Evolutionary conservation across 2,329 filamentous ascomycete species (phyloP).

Genomic region (Aureobasidium sp.): DNA sequence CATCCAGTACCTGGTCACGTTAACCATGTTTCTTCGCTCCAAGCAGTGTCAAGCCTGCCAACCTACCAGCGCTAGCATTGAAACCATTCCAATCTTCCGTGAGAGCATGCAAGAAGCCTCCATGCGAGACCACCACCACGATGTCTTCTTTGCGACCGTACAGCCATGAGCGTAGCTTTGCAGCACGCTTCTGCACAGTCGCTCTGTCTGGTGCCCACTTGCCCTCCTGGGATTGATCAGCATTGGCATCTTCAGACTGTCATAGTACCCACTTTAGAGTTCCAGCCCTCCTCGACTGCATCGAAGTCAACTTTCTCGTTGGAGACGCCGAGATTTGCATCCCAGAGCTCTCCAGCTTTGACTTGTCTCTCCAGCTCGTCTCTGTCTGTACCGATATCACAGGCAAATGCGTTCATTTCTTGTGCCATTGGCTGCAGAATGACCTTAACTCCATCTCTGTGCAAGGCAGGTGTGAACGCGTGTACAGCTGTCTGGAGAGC

Average conservation of each 20-base stretch:
- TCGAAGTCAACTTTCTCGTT: slow-evolving; percentile 56
- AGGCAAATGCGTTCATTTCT: slow-evolving; percentile 66
- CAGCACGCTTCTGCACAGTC: slow-evolving; percentile 56
- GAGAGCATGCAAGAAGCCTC: slow-evolving; percentile 76
- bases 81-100: slow-evolving; percentile 70
- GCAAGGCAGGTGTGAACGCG: slow-evolving; percentile 55
- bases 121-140: slow-evolving; percentile 73
- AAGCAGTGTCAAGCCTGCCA: too few species aligned
- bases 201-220: slow-evolving; percentile 39
- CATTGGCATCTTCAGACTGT: background rate
- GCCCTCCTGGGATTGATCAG: slow-evolving; percentile 22
- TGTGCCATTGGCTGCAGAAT: slow-evolving; percentile 68
- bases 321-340: slow-evolving; percentile 56
- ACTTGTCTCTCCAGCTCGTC: slow-evolving; percentile 1
- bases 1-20: slow-evolving; percentile 7
- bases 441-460: slow-evolving; percentile 45
- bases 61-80: background rate
- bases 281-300: slow-evolving; percentile 56
- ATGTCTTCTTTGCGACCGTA: slow-evolving; percentile 50
- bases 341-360: slow-evolving; percentile 33
- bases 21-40: background rate
- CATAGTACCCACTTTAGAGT: slow-evolving; percentile 46
- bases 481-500: slow-evolving; percentile 72
- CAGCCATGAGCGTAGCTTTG: slow-evolving; percentile 54
- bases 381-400: slow-evolving; percentile 60